Evolutionary conservation across 371 early-diverging fungal species (phyloP).

Genomic region (Rhizopus arrhizus): DNA sequence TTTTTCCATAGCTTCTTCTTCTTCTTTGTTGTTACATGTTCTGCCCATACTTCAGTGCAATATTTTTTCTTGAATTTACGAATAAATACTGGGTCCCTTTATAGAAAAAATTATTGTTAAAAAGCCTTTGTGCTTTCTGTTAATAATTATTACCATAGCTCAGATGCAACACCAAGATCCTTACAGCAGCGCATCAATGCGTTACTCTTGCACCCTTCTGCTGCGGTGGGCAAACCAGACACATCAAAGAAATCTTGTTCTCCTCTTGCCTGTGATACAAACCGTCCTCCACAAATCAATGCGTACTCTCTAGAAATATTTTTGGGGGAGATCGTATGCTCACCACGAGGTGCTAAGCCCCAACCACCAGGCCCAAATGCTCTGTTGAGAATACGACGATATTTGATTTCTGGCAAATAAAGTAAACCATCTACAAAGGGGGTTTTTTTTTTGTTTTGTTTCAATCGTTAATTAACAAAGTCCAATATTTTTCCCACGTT

Average conservation of each 20-base stretch:
- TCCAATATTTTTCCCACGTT: not conserved
- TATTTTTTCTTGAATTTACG: constrained; percentile 80
- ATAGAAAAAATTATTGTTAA: constrained; percentile 6
- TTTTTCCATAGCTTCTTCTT: constrained; percentile 86
- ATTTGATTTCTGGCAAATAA: constrained; percentile 96
- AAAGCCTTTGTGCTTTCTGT: not conserved
- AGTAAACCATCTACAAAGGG: constrained; percentile 84
- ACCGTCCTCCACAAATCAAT: constrained; percentile 80
- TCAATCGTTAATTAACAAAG: too few relatives aligned
- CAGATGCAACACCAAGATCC: constrained; percentile 91
- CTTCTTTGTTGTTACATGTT: constrained; percentile 69
- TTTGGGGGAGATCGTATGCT: constrained; percentile 78
- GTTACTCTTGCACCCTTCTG: constrained; percentile 93
- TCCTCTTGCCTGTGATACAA: constrained; percentile 93
- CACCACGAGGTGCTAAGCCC: constrained; percentile 92
- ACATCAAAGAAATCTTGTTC: constrained; percentile 89
- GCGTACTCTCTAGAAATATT: constrained; percentile 92
- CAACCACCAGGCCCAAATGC: constrained; percentile 97
- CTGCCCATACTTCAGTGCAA: constrained; percentile 78
- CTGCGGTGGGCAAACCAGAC: constrained; percentile 78
- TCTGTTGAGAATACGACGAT: constrained; percentile 88
- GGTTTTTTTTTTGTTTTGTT: not conserved
- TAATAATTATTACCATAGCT: constrained; percentile 72
- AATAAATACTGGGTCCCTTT: constrained; percentile 85
- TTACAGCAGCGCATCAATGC: constrained; percentile 97